A percentile compares a stretch with the other conserved stretches of the same genome.
Evolutionary conservation across 352 stramenopile genomes (phyloP).

Genomic region (Stramenopiles sp.): DNA sequence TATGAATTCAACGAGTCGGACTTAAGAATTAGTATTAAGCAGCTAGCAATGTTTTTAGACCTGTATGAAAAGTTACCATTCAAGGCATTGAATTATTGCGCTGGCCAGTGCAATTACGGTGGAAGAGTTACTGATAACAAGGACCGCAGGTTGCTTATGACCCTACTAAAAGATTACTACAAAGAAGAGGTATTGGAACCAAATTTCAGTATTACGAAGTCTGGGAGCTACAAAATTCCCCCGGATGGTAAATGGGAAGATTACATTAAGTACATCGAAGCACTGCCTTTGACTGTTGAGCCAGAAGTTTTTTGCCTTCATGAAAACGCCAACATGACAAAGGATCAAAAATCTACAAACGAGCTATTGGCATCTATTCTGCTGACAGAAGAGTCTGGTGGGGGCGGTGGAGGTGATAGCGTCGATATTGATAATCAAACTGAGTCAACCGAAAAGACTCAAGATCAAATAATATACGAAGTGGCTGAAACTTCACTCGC

Average conservation of each 20-base stretch:
- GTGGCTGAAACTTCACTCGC: conserved; percentile 60
- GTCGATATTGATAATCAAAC: neutral
- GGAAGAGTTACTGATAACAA: conserved; percentile 84
- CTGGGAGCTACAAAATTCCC: conserved; percentile 44
- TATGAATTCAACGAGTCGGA: conserved; percentile 88
- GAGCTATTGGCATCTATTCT: conserved; percentile 74
- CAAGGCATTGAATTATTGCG: conserved; percentile 77
- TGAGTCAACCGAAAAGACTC: conserved; percentile 31
- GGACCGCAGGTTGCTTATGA: conserved; percentile 75
- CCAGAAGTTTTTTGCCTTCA: conserved; percentile 76
- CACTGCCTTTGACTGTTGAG: conserved; percentile 52
- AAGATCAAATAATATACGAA: conserved; percentile 60
- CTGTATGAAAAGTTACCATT: conserved; percentile 62
- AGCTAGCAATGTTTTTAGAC: conserved; percentile 77
- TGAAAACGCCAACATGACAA: conserved; percentile 78
- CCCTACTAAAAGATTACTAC: conserved; percentile 34
- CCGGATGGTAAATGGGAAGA: conserved; percentile 44
- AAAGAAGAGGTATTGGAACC: conserved; percentile 40
- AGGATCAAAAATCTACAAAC: conserved; percentile 77
- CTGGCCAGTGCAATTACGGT: conserved; percentile 85
- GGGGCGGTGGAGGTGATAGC: conserved; percentile 28
- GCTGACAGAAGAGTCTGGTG: conserved; percentile 56
- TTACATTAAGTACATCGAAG: conserved; percentile 53
- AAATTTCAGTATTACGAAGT: conserved; percentile 42
- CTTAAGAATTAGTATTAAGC: conserved; percentile 63